Base-by-base conservation (phyloP, 208 protist species). In the Leptomonas pyrrhocoris region DNA sequence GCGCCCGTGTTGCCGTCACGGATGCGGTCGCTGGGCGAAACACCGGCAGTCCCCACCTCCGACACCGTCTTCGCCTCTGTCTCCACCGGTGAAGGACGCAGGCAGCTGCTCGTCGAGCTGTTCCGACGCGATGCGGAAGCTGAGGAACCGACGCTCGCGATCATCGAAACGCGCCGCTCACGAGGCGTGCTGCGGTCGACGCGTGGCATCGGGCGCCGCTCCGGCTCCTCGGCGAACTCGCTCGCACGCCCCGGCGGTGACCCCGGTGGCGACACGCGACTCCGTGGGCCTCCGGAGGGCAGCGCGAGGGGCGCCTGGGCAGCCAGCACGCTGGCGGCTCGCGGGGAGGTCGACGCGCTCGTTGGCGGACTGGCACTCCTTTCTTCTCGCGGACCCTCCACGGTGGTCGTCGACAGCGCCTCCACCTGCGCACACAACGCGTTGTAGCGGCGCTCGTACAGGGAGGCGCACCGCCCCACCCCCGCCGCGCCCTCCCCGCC, bases 361-460 rank as follows among this genome's bases (percentile, higher is more conserved):
- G 59, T 45, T 5, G 30, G 16, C 18, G 59, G 30, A 30, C 43
- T 55, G 16, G 12, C n/a, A 38, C 57, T 30, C 13, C 21, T 18
- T 27, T 45, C 43, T 27, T 6, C 23, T 23, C 28, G 36, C n/a
- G 34, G 4, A 7, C n/a, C 1, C 38, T 30, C 27, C 11, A n/a
- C 65, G 34, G 28, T 34, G 16, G 28, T 19, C 7, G n/a, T 18
- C 40, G 28, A 19, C 9, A 28, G 18, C 2, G 49, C 38, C 16
- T 23, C 27, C 27, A 63, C 12, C 25, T 13, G 5, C 2, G 48
- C 53, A 2, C 51, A 55, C 30, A 77, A 28, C 27, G 56, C 54
- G 27, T 4, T 18, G 51, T 72, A 71, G 30, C 50, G 56, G 19
- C 34, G 21, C 64, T 77, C 72, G 31, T 67, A 77, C 6, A 62